phyloP scores from a whole-genome alignment of 106 monocot genomes.

The Narthecium ossifragum region DNA sequence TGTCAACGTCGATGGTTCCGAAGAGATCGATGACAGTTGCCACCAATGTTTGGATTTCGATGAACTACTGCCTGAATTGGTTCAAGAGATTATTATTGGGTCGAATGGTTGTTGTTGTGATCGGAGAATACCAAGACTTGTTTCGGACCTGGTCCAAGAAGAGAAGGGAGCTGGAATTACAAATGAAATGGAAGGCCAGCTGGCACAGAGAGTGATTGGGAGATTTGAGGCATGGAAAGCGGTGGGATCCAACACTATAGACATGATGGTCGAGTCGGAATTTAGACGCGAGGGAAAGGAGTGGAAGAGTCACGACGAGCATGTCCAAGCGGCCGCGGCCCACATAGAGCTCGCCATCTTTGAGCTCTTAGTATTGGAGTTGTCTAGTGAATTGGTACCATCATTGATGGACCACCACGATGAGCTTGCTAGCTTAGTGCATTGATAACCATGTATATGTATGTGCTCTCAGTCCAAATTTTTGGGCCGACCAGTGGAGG shows the following conservation, averaged over 20 bases:
- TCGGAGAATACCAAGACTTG: not conserved
- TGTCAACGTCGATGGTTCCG: not conserved
- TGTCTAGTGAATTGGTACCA: too few relatives aligned
- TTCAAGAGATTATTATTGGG: not conserved
- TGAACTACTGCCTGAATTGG: not conserved
- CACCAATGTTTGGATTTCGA: not conserved
- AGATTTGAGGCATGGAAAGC: constrained; percentile 25
- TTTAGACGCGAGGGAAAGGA: constrained; percentile 3
- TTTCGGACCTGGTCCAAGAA: not conserved
- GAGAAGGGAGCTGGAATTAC: not conserved
- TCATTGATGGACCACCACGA: too few relatives aligned
- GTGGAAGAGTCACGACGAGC: constrained; percentile 7
- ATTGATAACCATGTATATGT: too few relatives aligned
- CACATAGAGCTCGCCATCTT: constrained; percentile 10
- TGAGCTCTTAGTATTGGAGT: too few relatives aligned
- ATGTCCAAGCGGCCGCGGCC: not conserved
- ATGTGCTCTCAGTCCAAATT: too few relatives aligned
- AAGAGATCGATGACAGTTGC: not conserved
- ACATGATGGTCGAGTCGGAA: constrained; percentile 29
- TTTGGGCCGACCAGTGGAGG: too few relatives aligned
- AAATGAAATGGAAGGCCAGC: not conserved
- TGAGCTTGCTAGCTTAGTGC: too few relatives aligned
- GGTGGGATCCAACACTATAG: constrained; percentile 9
- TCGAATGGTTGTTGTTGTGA: not conserved
- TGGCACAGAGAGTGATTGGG: not conserved